phyloP scores from a whole-genome alignment of 2,329 filamentous ascomycete genomes.

The Colletotrichum eleusines region DNA sequence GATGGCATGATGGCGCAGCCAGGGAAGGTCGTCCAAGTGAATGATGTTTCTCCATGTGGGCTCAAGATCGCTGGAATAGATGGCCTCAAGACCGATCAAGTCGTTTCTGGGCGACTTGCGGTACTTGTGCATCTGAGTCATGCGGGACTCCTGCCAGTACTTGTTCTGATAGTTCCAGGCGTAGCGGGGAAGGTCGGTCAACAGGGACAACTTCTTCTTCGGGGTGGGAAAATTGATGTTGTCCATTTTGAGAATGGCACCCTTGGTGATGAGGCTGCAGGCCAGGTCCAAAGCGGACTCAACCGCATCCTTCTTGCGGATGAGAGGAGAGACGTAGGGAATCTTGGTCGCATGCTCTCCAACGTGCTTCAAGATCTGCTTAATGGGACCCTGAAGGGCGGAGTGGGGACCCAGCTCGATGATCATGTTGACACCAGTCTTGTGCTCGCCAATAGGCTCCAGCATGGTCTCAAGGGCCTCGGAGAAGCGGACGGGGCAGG shows the following conservation, averaged over 20 bases:
- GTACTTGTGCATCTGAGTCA: slow-evolving; percentile 56
- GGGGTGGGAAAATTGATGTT: slow-evolving; percentile 60
- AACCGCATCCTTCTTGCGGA: slow-evolving; percentile 64
- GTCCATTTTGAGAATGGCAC: slow-evolving; percentile 57
- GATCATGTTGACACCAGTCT: slow-evolving; percentile 57
- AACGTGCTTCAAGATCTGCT: slow-evolving; percentile 61
- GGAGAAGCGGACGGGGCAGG: slow-evolving; percentile 59
- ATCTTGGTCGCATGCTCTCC: slow-evolving; percentile 55
- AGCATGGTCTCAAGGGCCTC: slow-evolving; percentile 54
- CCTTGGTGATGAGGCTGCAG: slow-evolving; percentile 59
- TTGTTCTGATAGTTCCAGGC: slow-evolving; percentile 60
- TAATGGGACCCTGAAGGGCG: slow-evolving; percentile 62
- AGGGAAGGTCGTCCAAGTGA: slow-evolving; percentile 63
- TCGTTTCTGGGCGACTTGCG: slow-evolving; percentile 57
- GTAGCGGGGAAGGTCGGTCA: slow-evolving; percentile 60
- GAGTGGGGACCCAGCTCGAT: slow-evolving; percentile 65
- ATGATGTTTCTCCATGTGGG: slow-evolving; percentile 64
- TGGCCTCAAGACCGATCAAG: slow-evolving; percentile 59
- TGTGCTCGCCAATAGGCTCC: slow-evolving; percentile 49
- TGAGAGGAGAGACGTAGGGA: slow-evolving; percentile 60
- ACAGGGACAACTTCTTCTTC: slow-evolving; percentile 47
- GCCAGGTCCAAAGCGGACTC: slow-evolving; percentile 59
- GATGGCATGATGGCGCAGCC: slow-evolving; percentile 69
- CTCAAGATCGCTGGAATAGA: slow-evolving; percentile 59
- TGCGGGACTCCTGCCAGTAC: slow-evolving; percentile 63